Base-by-base conservation (phyloP, 2,329 filamentous ascomycete species). In the Trichoderma sp. region DNA sequence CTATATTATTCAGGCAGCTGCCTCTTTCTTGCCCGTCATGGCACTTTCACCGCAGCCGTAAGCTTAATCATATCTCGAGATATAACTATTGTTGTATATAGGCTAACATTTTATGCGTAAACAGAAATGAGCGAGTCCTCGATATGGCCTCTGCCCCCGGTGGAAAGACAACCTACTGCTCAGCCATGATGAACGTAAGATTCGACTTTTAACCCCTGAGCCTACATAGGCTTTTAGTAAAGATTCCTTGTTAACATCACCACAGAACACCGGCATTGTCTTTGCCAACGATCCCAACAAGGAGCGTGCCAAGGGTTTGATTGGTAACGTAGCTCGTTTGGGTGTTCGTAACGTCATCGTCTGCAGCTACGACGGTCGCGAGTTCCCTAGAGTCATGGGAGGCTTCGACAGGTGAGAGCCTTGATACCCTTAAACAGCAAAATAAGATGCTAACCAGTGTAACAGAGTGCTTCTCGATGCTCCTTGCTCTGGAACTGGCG, bases 221-320 rank as follows among this genome's bases (percentile, higher is more conserved):
- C 24, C 30, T 2, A n/a, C 3, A 36, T 94, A 98, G 81, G 30
- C n/a, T 28, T 28, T n/a, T 4, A 11, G 6, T 24, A 15, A 43
- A 6, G 21, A 7, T 15, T 36, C 3, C 7, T 14, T 21, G 34
- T 11, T 61, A 32, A 43, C 30, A 2, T 21, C 24, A 11, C 24
- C 98, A 94, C 95, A 83, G 83, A 99, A 99, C 83, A 98, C 95
- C 0, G 96, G 96, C 71, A 92, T 92, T 76, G 91, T 99, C 75
- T 94, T 99, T 79, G 95, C 96, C 80, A 99, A 99, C 86, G 96
- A 99, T 89, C 91, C 93, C 76, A 98, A 92, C 86, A 97, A 97
- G 82, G 86, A 91, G 73, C 93, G 96, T 89, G 89, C 95, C 64
- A 98, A 98, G 85, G 96, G 94, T 92, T 86, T 99, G 69, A 98